Evolutionary conservation across 1,284 basidiomycete genomes (phyloP), one percentile per base, ranked within the genome.

Genomic region (Sphaerobolus stellatus): DNA sequence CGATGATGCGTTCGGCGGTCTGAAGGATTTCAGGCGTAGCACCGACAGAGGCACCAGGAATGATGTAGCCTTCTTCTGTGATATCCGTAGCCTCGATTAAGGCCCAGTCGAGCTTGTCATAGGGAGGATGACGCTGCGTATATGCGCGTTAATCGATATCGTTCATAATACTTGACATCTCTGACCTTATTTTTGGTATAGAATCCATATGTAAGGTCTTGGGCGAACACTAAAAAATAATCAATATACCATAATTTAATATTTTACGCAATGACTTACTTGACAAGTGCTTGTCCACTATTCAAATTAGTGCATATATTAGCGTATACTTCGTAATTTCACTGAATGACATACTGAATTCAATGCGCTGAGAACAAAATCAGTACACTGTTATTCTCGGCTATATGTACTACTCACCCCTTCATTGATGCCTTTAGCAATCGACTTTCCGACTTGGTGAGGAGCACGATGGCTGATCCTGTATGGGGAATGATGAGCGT

Each of bases 51-150:
- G 78, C 77, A 63, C 73, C 75, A 8, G 77, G 78, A 0, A 80
- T 74, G 59, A 81, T 79, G 56, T 66, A 65, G 0, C 78, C 79
- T 25, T 81, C 77, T 54, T 77, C 76, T 2, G 75, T 75, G 41
- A 80, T 76, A 5, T 75, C 77, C 6, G 78, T 81, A 13, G 78
- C 79, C 59, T 81, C 78, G 9, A 79, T 74, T 50, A 80, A 76
- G 0, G 78, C 79, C 75, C 76, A 80, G 63, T 81, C 71, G 30
- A 81, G 71, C 1, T 71, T 76, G 52, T 75, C 75, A 29, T 60
- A 65, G 0, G 74, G 74, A 56, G 48, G 48, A 33, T 50, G 30
- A 9, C 9, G 34, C 48, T 50, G 20, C 4, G 36, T 34, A 5
- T 18, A 24, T 11, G 44, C n/a, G 24, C 31, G 38, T 22, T 16